A percentile compares a stretch with the other conserved stretches of the same genome.
These are phyloP conservation scores for Diddensiella santjacobensis DNA, from an alignment of 805 yeast genomes.

Conservation along the genomic window DNA sequence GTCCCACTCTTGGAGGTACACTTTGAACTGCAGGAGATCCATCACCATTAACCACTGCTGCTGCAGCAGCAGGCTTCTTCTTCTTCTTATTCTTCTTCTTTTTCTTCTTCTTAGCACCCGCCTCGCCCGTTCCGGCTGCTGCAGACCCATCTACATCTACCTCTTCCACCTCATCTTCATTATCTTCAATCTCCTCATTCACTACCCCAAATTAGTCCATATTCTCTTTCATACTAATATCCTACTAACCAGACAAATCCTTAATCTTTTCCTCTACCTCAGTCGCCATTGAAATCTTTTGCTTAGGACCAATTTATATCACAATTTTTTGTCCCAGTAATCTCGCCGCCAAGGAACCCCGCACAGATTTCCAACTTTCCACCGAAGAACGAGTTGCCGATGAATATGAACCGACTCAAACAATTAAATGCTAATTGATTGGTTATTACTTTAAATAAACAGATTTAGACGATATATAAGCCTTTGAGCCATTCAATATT, in stretches of 20 bases:
- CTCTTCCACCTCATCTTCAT: constrained; percentile 33
- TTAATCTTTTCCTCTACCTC: background rate
- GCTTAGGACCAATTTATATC: too few species aligned
- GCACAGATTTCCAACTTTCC: too few species aligned
- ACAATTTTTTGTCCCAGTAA: too few species aligned
- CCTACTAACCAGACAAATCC: constrained; percentile 1
- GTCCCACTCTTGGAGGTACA: constrained; percentile 52
- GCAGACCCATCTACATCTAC: constrained; percentile 31
- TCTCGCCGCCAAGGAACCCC: too few species aligned
- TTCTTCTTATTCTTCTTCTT: constrained; percentile 51
- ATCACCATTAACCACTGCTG: background rate
- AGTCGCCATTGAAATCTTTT: too few species aligned
- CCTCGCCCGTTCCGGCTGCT: constrained; percentile 20
- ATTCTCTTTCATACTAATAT: background rate
- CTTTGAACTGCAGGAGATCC: constrained; percentile 40
- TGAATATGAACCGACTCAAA: too few species aligned
- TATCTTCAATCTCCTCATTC: constrained; percentile 11
- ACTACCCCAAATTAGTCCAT: background rate
- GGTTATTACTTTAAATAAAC: too few species aligned
- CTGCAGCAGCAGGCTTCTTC: constrained; percentile 46
- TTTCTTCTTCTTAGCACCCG: constrained; percentile 40
- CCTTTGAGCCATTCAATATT: too few species aligned
- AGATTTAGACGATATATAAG: too few species aligned
- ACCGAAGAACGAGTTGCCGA: too few species aligned
- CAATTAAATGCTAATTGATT: too few species aligned